Evolutionary conservation across 148 eudicot genomes (phyloP).

Genomic region (Euryodendron excelsum): DNA sequence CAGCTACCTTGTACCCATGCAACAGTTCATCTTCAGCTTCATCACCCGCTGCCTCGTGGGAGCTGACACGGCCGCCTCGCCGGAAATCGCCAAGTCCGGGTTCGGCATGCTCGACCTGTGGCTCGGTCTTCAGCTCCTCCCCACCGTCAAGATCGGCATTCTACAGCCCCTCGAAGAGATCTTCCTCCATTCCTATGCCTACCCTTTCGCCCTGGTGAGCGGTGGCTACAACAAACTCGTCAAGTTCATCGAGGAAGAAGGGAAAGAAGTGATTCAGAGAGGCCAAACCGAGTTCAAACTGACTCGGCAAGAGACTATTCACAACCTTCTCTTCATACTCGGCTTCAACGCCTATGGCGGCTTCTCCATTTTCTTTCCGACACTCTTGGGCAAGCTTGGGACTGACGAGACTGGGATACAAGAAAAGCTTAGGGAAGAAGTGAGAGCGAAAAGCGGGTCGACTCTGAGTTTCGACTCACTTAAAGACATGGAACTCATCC

Average conservation of each 20-base stretch:
- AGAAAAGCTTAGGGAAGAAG: constrained; percentile 51
- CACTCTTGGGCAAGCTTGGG: constrained; percentile 36
- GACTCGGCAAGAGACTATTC: constrained; percentile 49
- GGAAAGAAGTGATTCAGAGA: constrained; percentile 41
- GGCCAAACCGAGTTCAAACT: constrained; percentile 59
- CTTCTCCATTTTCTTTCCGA: constrained; percentile 48
- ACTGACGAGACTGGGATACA: constrained; percentile 41
- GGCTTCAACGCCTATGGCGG: constrained; percentile 94
- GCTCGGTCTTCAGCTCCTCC: constrained; percentile 77
- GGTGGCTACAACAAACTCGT: constrained; percentile 63
- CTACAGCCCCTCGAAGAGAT: constrained; percentile 78
- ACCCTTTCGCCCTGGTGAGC: constrained; percentile 64
- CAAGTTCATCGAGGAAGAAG: constrained; percentile 50
- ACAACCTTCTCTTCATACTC: constrained; percentile 62
- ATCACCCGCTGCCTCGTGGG: constrained; percentile 47
- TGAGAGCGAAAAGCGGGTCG: constrained; percentile 34
- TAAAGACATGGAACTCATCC: constrained; percentile 50
- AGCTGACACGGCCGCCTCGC: constrained; percentile 53
- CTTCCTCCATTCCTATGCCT: constrained; percentile 73
- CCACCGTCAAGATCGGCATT: constrained; percentile 40
- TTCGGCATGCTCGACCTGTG: constrained; percentile 54
- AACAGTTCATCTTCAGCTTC: constrained; percentile 68
- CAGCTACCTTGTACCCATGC: constrained; percentile 42
- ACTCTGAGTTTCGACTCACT: constrained; percentile 38
- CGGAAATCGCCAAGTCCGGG: constrained; percentile 53